A percentile compares a stretch with the other conserved stretches of the same genome.
Conservation (phyloP, 768 basidiomycete species). For the Megacollybia marginata region DNA sequence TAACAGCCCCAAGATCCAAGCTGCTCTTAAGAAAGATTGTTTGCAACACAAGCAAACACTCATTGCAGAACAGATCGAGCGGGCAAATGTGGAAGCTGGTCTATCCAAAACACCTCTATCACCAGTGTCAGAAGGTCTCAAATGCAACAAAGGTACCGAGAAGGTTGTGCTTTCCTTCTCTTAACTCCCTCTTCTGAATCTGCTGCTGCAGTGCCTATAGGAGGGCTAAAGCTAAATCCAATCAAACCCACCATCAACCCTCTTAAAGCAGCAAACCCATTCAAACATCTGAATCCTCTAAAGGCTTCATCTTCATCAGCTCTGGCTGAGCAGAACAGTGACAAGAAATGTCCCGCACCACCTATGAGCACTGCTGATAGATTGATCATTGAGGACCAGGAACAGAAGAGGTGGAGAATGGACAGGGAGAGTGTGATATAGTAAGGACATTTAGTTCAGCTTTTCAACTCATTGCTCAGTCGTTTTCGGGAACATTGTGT, state of each 20-base stretch:
- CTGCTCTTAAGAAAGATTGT: constrained; percentile 88
- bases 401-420: constrained; percentile 77
- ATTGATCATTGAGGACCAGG: constrained; percentile 86
- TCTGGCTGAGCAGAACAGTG: constrained; percentile 30
- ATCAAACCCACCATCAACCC: constrained; percentile 55
- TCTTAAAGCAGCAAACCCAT: constrained; percentile 56
- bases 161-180: constrained; percentile 74
- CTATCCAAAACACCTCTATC: constrained; percentile 25
- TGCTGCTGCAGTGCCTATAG: constrained; percentile 22
- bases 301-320: constrained; percentile 34
- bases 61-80: constrained; percentile 90
- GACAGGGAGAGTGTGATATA: no score
- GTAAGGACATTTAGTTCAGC: no score
- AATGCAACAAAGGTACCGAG: constrained; percentile 63
- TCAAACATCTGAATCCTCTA: constrained; percentile 72
- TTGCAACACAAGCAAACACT: constrained; percentile 88
- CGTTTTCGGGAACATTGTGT: no score
- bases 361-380: constrained; percentile 78
- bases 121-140: constrained; percentile 43
- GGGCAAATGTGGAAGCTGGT: constrained; percentile 56
- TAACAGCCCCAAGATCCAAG: constrained; percentile 87
- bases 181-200: constrained; percentile 24
- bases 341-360: constrained; percentile 56
- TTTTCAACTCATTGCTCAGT: no score
- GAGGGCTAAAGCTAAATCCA: constrained; percentile 55